Conservation (phyloP, 2,329 filamentous ascomycete genomes). For the Xylaria sp. region DNA sequence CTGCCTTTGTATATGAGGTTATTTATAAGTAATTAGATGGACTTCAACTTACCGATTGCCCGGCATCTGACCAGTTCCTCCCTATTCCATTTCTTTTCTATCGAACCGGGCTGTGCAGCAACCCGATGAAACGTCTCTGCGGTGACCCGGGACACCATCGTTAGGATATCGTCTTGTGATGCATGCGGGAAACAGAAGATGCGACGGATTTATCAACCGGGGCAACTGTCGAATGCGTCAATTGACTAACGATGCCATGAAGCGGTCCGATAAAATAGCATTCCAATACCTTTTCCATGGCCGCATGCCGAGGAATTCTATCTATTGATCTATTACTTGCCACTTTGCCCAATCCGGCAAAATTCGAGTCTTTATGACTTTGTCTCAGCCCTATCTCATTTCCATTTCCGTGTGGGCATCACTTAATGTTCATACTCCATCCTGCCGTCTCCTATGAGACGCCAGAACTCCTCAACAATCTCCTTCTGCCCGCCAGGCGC, state of each 20-base stretch:
- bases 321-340: slow-evolving; percentile 28
- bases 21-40: neutral
- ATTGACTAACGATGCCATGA: slow-evolving; percentile 7
- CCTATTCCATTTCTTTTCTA: slow-evolving; percentile 45
- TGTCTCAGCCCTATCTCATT: slow-evolving; percentile 24
- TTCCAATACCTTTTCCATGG: slow-evolving; percentile 37
- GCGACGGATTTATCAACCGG: slow-evolving; percentile 15
- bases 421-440: slow-evolving; percentile 58
- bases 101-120: slow-evolving; percentile 43
- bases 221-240: slow-evolving; percentile 35
- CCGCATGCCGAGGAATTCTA: slow-evolving; percentile 33
- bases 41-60: slow-evolving; percentile 43
- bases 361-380: slow-evolving; percentile 10
- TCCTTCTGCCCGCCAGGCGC: slow-evolving; percentile 68
- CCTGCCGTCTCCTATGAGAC: slow-evolving; percentile 63
- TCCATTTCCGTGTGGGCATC: neutral
- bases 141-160: slow-evolving; percentile 33
- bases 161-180: slow-evolving; percentile 23
- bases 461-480: slow-evolving; percentile 73
- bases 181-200: neutral
- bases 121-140: slow-evolving; percentile 29
- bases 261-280: slow-evolving; percentile 32
- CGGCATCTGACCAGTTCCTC: slow-evolving; percentile 46
- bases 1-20: neutral
- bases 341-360: slow-evolving; percentile 33